A percentile compares a stretch with the other conserved stretches of the same genome.
Conservation (phyloP, 352 stramenopile species). For the Pythium dissimile region DNA sequence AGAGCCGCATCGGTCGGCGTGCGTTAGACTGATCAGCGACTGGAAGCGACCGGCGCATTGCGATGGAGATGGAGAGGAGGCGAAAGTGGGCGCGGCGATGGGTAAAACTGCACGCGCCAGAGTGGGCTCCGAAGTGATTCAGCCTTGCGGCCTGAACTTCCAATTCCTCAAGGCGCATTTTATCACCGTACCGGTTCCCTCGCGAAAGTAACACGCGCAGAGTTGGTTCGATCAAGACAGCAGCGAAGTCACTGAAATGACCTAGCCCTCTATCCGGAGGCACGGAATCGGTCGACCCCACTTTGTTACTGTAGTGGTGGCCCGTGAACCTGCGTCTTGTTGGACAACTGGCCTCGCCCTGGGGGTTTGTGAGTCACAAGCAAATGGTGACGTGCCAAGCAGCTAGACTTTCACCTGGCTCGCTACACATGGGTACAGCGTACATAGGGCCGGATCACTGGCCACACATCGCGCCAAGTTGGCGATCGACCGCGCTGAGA, state of each 20-base stretch:
- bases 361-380: no score
- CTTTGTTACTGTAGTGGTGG: no score
- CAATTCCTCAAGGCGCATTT: no score
- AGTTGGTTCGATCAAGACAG: no score
- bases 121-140: no score
- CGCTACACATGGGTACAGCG: conserved; percentile 8
- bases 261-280: conserved; percentile 13
- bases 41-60: not conserved
- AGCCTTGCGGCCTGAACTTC: no score
- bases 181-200: not conserved
- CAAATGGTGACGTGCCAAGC: no score
- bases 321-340: no score
- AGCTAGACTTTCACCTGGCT: not conserved
- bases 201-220: not conserved
- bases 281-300: not conserved
- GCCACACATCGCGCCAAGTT: conserved; percentile 1
- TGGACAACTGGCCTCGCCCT: no score
- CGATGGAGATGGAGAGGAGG: not conserved
- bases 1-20: not conserved
- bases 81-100: not conserved
- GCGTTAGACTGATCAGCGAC: no score
- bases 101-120: no score
- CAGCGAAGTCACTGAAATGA: conserved; percentile 4
- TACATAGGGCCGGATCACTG: conserved; percentile 5
- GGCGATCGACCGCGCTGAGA: no score